Evolutionary conservation across 2,329 filamentous ascomycete genomes (phyloP), one percentile per base, ranked within the genome.

Genomic region (Chalaropsis thielavioides): DNA sequence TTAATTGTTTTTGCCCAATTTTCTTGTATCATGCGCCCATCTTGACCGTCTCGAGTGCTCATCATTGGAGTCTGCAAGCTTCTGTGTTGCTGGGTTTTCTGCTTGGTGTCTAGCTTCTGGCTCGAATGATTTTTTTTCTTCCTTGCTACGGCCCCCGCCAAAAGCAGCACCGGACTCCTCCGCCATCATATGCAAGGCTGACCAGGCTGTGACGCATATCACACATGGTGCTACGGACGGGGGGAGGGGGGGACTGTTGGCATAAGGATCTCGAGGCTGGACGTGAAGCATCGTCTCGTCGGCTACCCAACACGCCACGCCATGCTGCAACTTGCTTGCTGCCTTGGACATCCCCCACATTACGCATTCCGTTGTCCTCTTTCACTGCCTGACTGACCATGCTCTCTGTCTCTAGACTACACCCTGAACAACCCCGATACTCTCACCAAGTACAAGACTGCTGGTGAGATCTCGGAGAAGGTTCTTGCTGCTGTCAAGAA

Each of bases 361-460:
- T 38, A 38, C 35, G 35, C 35, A 6, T 15, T 40, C 15, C 17
- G 22, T 19, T n/a, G 13, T 13, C 58, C 15, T 61, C 35, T 13
- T 15, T 43, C n/a, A 17, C 15, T 27, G 35, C 24, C 38, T 41
- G 27, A 56, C n/a, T 49, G 41, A 64, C 63, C 41, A 10, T 49
- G 56, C 38, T 62, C 44, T 64, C 46, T 43, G 68, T 56, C 46
- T 59, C n/a, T 71, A 95, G 90, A 95, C 76, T 92, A 95, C 80
- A 83, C 89, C 71, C 85, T 96, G 76, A 89, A 86, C 77, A 94
- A 95, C 81, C 90, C 89, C 68, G 89, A 95, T 76, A 96, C 91
- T 72, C 83, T 99, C 72, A 97, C 94, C 79, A 99, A 97, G 83
- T 97, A 97, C 84, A 97, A 96, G 86, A 92, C 89, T 70, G 94